A percentile compares a stretch with the other conserved stretches of the same genome.
Evolutionary conservation across 345 rosid genomes (phyloP).

Genomic region (Syzygium aqueum): DNA sequence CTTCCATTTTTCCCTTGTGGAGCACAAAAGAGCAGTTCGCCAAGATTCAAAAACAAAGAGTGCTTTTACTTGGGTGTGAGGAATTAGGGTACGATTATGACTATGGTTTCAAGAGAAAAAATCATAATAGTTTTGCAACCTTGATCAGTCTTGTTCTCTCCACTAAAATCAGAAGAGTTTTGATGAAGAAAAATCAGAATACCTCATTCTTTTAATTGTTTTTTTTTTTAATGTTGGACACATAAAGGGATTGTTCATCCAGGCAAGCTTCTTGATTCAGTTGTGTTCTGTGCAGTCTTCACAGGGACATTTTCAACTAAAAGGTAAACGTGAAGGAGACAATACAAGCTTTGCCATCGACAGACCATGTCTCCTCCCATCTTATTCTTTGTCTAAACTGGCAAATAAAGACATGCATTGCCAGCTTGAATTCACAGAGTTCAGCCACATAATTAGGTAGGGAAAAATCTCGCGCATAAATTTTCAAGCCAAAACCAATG

Average conservation of each 20-base stretch:
- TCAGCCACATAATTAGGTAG: background rate
- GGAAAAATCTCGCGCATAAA: background rate
- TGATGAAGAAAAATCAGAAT: background rate
- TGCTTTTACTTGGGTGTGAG: background rate
- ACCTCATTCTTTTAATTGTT: background rate
- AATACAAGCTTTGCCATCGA: background rate
- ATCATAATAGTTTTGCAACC: background rate
- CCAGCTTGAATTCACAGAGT: background rate
- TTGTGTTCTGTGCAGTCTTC: background rate
- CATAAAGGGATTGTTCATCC: background rate
- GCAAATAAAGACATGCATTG: background rate
- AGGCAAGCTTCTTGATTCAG: background rate
- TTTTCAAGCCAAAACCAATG: background rate
- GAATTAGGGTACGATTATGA: background rate
- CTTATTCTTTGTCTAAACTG: background rate
- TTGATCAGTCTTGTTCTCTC: background rate
- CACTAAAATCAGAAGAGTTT: background rate
- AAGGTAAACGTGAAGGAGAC: background rate
- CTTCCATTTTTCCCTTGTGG: background rate
- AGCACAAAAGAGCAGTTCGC: background rate
- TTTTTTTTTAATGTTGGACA: background rate
- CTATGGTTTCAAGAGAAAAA: background rate
- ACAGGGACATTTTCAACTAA: background rate
- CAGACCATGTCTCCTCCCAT: background rate
- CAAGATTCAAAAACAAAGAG: background rate